Conservation (phyloP, 805 yeast species). For the Yamadazyma ubonensis region DNA sequence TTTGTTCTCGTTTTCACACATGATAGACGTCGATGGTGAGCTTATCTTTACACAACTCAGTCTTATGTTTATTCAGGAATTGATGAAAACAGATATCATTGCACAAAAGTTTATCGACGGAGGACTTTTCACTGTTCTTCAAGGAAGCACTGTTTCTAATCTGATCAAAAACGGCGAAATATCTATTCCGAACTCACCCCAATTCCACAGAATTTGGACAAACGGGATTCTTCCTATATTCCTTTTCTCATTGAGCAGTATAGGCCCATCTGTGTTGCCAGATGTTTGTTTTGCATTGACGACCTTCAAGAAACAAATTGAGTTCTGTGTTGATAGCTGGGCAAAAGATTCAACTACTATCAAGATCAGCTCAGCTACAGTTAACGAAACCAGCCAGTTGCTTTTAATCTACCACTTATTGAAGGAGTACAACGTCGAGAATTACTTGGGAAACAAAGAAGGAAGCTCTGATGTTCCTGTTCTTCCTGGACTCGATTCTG, state of each 20-base stretch:
- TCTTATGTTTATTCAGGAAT: constrained; percentile 65
- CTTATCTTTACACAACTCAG: constrained; percentile 71
- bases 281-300: constrained; percentile 64
- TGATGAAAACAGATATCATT: constrained; percentile 57
- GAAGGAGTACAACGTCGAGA: constrained; percentile 52
- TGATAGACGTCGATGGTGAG: constrained; percentile 58
- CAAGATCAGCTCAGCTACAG: constrained; percentile 34
- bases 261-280: constrained; percentile 63
- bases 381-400: constrained; percentile 53
- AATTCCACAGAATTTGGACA: constrained; percentile 79
- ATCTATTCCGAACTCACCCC: constrained; percentile 49
- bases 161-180: constrained; percentile 66
- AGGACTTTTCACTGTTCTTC: constrained; percentile 64
- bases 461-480: constrained; percentile 27
- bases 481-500: constrained; percentile 62
- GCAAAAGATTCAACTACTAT: constrained; percentile 49
- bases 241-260: constrained; percentile 54
- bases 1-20: constrained; percentile 66
- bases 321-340: constrained; percentile 68
- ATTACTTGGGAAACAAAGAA: constrained; percentile 29
- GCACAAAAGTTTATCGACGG: constrained; percentile 64
- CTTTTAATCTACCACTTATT: constrained; percentile 62
- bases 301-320: constrained; percentile 65
- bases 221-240: constrained; percentile 74
- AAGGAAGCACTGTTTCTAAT: constrained; percentile 72